Conservation (phyloP, 306 rosid species). For the Vigna mungo region DNA sequence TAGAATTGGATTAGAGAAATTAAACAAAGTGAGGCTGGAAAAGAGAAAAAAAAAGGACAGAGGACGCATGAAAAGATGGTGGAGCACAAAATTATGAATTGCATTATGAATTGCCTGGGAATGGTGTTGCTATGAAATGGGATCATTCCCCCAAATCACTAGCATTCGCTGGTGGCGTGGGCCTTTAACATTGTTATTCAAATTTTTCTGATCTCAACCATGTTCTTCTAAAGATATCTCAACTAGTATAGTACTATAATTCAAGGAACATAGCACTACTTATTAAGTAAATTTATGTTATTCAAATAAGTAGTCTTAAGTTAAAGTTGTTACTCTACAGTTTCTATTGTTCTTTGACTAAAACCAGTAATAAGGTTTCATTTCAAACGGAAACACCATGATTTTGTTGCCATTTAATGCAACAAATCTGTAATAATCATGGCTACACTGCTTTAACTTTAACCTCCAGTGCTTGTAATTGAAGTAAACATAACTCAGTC, state of each 20-base stretch:
- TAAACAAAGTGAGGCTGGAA: constrained; percentile 8
- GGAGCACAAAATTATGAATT: constrained; percentile 30
- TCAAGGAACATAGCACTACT: background rate
- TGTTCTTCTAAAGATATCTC: constrained; percentile 31
- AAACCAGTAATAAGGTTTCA: background rate
- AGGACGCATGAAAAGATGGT: constrained; percentile 3
- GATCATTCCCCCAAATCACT: background rate
- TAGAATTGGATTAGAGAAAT: background rate
- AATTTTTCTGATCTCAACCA: background rate
- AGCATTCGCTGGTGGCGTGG: constrained; percentile 32
- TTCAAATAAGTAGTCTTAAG: too few species aligned
- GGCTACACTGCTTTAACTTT: constrained; percentile 30
- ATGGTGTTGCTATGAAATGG: constrained; percentile 18
- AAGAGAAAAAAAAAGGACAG: constrained; percentile 1
- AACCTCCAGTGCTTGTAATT: constrained; percentile 3
- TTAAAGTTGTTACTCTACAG: background rate
- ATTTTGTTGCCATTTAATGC: constrained; percentile 1
- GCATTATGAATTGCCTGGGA: constrained; percentile 42
- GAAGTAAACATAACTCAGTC: constrained; percentile 31
- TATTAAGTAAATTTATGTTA: too few species aligned
- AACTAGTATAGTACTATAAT: background rate
- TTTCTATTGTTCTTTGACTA: background rate
- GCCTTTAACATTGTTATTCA: constrained; percentile 31
- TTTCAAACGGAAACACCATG: constrained; percentile 9
- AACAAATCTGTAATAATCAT: constrained; percentile 1